Evolutionary conservation across 2,329 filamentous ascomycete genomes (phyloP).

Genomic region (Venturia asperata): DNA sequence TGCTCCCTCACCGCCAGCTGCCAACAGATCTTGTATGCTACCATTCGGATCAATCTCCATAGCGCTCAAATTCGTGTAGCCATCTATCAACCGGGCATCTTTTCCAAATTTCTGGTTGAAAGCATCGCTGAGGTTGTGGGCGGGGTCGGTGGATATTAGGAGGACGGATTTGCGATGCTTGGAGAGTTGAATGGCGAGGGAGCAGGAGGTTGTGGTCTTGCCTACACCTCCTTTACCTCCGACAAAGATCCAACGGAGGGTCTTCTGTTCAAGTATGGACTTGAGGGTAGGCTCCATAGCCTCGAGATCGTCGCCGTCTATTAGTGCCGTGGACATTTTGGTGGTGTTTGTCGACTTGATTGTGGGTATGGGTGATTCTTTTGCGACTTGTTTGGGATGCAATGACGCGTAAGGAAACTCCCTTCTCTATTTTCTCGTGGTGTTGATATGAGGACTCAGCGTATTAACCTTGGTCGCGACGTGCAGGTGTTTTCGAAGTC

Average conservation of each 20-base stretch:
- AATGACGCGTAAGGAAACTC: too few species aligned
- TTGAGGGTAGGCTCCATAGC: conserved; percentile 87
- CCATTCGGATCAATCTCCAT: conserved; percentile 99
- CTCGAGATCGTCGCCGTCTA: conserved; percentile 34
- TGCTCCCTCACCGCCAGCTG: conserved; percentile 64
- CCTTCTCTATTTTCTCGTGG: not conserved
- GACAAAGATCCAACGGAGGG: conserved; percentile 97
- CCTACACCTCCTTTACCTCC: conserved; percentile 97
- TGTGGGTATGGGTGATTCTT: not conserved
- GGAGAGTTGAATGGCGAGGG: conserved; percentile 93
- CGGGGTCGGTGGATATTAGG: conserved; percentile 95
- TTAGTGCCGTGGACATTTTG: conserved; percentile 12
- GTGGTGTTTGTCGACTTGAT: not conserved
- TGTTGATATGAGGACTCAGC: not conserved
- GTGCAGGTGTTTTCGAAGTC: conserved; percentile 1
- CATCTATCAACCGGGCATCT: conserved; percentile 85
- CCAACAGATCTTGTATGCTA: conserved; percentile 89
- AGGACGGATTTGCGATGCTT: conserved; percentile 91
- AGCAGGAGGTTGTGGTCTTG: conserved; percentile 99
- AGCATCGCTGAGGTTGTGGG: conserved; percentile 95
- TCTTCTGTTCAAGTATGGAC: conserved; percentile 89
- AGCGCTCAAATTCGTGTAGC: conserved; percentile 87
- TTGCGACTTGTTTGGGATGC: too few species aligned
- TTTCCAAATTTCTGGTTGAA: conserved; percentile 99
- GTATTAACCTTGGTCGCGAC: not conserved